Evolutionary conservation across 2,329 filamentous ascomycete genomes (phyloP).

Genomic region (Beauveria rudraprayagi): DNA sequence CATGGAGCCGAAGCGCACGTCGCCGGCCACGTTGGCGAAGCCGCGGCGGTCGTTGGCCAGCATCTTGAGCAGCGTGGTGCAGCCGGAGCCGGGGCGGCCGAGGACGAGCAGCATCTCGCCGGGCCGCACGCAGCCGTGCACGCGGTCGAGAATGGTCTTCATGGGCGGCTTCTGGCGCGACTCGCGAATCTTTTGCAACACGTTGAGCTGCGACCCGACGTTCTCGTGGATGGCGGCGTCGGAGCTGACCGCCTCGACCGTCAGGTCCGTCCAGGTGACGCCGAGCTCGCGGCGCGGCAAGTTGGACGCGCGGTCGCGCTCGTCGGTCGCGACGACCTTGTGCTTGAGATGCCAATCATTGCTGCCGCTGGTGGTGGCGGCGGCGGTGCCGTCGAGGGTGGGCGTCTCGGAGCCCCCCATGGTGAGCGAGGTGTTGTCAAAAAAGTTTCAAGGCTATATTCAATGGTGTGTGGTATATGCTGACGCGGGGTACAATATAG

Average conservation of each 20-base stretch:
- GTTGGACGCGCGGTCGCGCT: constrained; percentile 36
- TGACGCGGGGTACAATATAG: neutral
- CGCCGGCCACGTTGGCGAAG: constrained; percentile 49
- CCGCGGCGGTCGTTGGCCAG: constrained; percentile 56
- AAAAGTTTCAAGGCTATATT: too few species aligned
- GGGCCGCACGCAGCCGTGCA: constrained; percentile 61
- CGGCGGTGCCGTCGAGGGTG: neutral
- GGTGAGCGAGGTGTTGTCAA: neutral
- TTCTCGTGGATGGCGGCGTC: constrained; percentile 60
- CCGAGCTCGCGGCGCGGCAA: constrained; percentile 46
- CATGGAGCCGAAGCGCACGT: constrained; percentile 48
- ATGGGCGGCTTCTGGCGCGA: constrained; percentile 47
- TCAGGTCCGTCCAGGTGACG: constrained; percentile 57
- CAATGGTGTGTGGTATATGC: too few species aligned
- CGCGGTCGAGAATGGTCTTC: constrained; percentile 56
- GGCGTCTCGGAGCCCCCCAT: constrained; percentile 8
- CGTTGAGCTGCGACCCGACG: constrained; percentile 50
- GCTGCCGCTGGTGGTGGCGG: neutral
- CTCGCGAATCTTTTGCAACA: constrained; percentile 45
- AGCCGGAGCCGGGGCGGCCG: constrained; percentile 60
- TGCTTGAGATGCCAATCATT: constrained; percentile 40
- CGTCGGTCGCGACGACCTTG: constrained; percentile 35
- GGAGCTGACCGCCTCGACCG: constrained; percentile 51
- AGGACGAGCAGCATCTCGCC: constrained; percentile 66
- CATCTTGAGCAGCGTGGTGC: constrained; percentile 63